A percentile compares a stretch with the other conserved stretches of the same genome.
Conservation (phyloP, 2,329 filamentous ascomycete genomes). For the Volutella citrinella region DNA sequence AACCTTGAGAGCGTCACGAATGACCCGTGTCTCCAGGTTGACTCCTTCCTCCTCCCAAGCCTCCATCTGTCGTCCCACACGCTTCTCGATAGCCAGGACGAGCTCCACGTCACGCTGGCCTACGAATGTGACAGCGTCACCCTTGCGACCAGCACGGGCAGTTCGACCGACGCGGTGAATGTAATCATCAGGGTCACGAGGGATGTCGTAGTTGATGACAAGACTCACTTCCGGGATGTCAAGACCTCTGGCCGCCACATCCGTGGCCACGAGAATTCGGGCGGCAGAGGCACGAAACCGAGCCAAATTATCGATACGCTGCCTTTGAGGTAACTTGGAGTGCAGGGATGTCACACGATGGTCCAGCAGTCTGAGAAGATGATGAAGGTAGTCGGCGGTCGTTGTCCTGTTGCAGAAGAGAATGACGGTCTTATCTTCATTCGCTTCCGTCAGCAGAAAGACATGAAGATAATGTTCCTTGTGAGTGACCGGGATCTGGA, state of each 20-base stretch:
- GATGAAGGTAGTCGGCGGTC: conserved; percentile 86
- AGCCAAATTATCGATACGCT: conserved; percentile 82
- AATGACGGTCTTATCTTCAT: conserved; percentile 74
- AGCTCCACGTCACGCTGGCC: conserved; percentile 91
- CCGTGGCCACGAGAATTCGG: conserved; percentile 87
- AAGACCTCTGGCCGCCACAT: conserved; percentile 89
- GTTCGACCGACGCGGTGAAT: conserved; percentile 96
- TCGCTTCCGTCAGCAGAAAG: conserved; percentile 75
- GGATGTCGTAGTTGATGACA: conserved; percentile 94
- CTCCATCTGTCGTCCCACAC: conserved; percentile 77
- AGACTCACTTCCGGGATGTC: conserved; percentile 91
- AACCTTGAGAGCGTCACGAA: conserved; percentile 80
- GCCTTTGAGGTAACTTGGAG: conserved; percentile 78
- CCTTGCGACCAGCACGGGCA: conserved; percentile 81
- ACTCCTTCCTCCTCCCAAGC: conserved; percentile 88
- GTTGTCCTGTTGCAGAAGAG: conserved; percentile 92
- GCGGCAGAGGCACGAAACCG: conserved; percentile 89
- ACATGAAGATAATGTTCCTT: conserved; percentile 93
- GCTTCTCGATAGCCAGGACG: conserved; percentile 82
- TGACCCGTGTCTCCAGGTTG: conserved; percentile 85
- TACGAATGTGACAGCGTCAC: conserved; percentile 82
- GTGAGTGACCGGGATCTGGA: conserved; percentile 86
- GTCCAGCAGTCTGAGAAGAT: conserved; percentile 78
- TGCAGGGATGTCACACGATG: conserved; percentile 92
- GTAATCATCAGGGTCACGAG: conserved; percentile 94